Evolutionary conservation across 2,329 filamentous ascomycete genomes (phyloP), one percentile per base, ranked within the genome.

Genomic region (Epichloe sylvatica): DNA sequence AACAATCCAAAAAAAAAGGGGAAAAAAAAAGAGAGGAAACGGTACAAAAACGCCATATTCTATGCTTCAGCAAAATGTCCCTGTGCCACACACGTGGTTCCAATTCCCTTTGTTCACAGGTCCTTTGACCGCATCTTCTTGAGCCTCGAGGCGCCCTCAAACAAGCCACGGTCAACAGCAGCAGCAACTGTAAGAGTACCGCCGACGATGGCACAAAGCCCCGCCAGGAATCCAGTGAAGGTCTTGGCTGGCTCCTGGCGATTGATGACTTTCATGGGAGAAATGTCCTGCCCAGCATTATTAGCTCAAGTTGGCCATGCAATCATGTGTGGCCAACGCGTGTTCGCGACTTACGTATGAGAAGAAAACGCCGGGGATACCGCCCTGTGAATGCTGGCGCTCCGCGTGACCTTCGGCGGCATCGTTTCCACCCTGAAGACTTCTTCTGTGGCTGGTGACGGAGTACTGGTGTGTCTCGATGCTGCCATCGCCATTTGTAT

Each of bases 211-310:
- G 91, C 91, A 66, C 92, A 98, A 19, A 98, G 80, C 45, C 92
- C 92, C 1, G 92, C 91, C 51, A 98, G 68, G 73, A 98, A 98
- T 17, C 86, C 86, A 0, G 87, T 81, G 65, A 98, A 94, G 4
- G 84, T 85, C 74, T 97, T 97, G 53, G 83, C 74, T 44, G 87
- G 80, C 57, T 86, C 84, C 71, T 98, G 94, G 49, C 90, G 84
- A 73, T 98, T 98, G 69, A 98, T 85, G 53, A 98, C 91, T 72
- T 97, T 98, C 92, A 98, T 98, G 5, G 92, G 92, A 2, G 91
- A 97, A 66, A 98, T 98, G 60, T 98, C 92, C 85, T 90, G 25
- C 11, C 12, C 12, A 30, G 11, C 8, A 15, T 6, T 34, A 36
- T 54, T 35, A 54, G 51, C 49, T 11, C 3, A 5, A 17, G n/a